Evolutionary conservation across 2,329 filamentous ascomycete genomes (phyloP).

Genomic region (Diaporthe ilicicola): DNA sequence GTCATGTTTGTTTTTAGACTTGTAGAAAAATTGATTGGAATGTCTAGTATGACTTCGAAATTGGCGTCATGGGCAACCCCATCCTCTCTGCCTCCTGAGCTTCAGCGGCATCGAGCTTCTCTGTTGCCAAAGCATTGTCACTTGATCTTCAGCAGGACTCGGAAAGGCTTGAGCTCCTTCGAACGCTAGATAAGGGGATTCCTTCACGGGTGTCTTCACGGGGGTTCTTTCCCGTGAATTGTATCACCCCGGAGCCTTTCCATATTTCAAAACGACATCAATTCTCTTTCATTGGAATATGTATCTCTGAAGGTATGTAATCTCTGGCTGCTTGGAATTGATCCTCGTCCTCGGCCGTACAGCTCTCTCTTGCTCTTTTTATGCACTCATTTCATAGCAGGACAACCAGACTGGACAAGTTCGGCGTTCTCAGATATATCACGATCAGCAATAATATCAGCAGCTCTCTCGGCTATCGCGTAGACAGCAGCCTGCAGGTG

Average conservation of each 20-base stretch:
- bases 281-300: background rate
- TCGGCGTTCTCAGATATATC: background rate
- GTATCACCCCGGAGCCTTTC: background rate
- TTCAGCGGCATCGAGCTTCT: background rate
- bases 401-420: background rate
- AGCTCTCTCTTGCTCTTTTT: background rate
- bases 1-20: slow-evolving; percentile 17
- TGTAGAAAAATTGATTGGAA: slow-evolving; percentile 2
- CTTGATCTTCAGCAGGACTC: no score
- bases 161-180: no score
- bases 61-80: no score
- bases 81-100: no score
- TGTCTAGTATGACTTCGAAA: background rate
- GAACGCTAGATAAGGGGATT: no score
- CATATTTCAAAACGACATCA: background rate
- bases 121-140: background rate
- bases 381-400: background rate
- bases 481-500: slow-evolving; percentile 61
- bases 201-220: background rate
- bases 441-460: slow-evolving; percentile 38
- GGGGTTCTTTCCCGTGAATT: background rate
- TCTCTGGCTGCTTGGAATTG: background rate
- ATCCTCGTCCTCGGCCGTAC: background rate
- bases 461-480: slow-evolving; percentile 57
- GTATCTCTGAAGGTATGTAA: background rate